Base-by-base conservation (phyloP, 1,139 yeast species). In the Kodamaea arcana region DNA sequence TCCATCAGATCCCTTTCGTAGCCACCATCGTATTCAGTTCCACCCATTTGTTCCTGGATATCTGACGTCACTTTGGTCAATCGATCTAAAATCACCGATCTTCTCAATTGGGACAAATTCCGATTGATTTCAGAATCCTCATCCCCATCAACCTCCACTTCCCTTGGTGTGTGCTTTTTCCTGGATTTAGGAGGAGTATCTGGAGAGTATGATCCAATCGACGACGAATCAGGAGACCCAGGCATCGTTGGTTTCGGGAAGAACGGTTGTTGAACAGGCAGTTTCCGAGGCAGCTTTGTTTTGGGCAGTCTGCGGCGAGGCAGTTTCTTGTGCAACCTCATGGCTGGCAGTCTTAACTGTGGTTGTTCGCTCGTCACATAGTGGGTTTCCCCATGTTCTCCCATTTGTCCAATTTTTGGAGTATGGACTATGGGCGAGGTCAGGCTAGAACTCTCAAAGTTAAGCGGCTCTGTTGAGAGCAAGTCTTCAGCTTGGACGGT, bases 11-110 rank as follows among this genome's bases (percentile, higher is more conserved):
- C 28, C 7, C 6, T 15, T 10, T 14, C 17, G 6, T 13, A 15
- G n/a, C 27, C 34, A 15, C 20, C 23, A 9, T 32, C 22, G 14
- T 28, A 18, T 11, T 32, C 35, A 14, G 28, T 9, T 18, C 13
- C 27, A n/a, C 31, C 26, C 46, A 20, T 35, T 25, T 62, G 67
- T 34, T 62, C 62, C 41, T 65, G 62, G 14, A 65, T 64, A 37
- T 66, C 72, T 8, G 61, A 56, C 0, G 75, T 68, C 15, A 68
- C 68, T 40, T 65, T 61, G 17, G 63, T 62, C 31, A 69, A 53
- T 26, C 66, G 51, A 36, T 67, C 72, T 32, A 69, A 52, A 18
- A 68, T 63, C 20, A 62, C 60, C 2, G 71, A 62, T 29, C 73
- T 45, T 37, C 71, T 53, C 20, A 65, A 48, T 11, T 25, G 28